Conservation (phyloP, 495 filamentous ascomycete genomes). For the Rostrohypoxylon terebratum region DNA sequence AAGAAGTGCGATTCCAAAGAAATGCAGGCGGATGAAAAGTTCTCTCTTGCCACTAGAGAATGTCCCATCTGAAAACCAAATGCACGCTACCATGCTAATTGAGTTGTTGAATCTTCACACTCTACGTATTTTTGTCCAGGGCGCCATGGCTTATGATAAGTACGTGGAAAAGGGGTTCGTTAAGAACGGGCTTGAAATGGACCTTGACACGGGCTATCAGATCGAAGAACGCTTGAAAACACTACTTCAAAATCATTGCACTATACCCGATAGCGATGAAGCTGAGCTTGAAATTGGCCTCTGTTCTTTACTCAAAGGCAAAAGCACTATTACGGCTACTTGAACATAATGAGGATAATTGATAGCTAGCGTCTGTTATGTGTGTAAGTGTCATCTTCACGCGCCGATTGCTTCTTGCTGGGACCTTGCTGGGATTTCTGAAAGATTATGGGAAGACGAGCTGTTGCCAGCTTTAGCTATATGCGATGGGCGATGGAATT, state of each 20-base stretch:
- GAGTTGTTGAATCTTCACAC: slow-evolving; percentile 27
- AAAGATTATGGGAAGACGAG: neutral
- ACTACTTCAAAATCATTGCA: slow-evolving; percentile 16
- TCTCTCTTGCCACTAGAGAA: slow-evolving; percentile 60
- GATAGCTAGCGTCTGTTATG: neutral
- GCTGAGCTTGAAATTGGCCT: slow-evolving; percentile 25
- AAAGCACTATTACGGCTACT: neutral
- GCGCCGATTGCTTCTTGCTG: neutral
- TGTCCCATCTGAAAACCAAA: slow-evolving; percentile 47
- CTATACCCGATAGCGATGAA: neutral
- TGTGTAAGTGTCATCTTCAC: neutral
- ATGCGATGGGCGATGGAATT: neutral
- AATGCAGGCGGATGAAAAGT: slow-evolving; percentile 55
- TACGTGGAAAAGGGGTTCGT: slow-evolving; percentile 37
- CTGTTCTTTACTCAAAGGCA: slow-evolving; percentile 38
- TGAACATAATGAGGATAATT: neutral
- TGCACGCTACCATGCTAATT: slow-evolving; percentile 41
- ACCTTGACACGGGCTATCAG: slow-evolving; percentile 34
- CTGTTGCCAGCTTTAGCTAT: neutral
- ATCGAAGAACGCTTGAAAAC: slow-evolving; percentile 35
- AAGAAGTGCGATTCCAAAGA: slow-evolving; percentile 38
- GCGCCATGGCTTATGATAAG: slow-evolving; percentile 33
- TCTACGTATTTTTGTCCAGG: slow-evolving; percentile 13
- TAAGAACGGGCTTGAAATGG: slow-evolving; percentile 44
- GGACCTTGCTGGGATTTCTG: neutral